These are phyloP conservation scores for Sugiyamaella boreocaroliniensis DNA, from an alignment of 805 yeast species.

Conservation along the genomic window DNA sequence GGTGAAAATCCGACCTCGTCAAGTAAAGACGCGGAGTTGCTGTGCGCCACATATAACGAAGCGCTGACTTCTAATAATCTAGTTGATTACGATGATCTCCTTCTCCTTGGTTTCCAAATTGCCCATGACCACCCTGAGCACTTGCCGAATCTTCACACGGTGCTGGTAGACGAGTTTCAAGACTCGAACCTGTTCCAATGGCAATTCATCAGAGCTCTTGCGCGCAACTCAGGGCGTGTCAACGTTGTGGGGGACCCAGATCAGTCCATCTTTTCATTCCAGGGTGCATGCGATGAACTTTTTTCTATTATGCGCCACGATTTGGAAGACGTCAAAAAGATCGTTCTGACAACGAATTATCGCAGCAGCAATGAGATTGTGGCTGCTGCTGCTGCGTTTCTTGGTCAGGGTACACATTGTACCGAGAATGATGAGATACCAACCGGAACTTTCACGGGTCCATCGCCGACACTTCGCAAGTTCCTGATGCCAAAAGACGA, in stretches of 20 bases:
- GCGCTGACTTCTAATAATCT: conserved; percentile 1
- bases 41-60: conserved; percentile 6
- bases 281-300: conserved; percentile 68
- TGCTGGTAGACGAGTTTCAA: conserved; percentile 92
- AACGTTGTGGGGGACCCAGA: conserved; percentile 96
- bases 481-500: conserved; percentile 44
- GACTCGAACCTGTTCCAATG: conserved; percentile 80
- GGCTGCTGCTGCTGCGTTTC: conserved; percentile 53
- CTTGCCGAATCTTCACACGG: conserved; percentile 22
- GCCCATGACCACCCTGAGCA: background rate
- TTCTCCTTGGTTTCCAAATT: conserved; percentile 4
- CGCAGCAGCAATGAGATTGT: conserved; percentile 69
- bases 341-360: conserved; percentile 61
- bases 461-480: conserved; percentile 30
- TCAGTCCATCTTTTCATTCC: conserved; percentile 78
- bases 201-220: conserved; percentile 43
- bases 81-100: conserved; percentile 15
- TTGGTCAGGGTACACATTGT: conserved; percentile 44
- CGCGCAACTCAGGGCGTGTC: conserved; percentile 28
- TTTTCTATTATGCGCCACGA: conserved; percentile 51
- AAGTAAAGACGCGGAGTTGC: background rate
- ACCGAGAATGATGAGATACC: conserved; percentile 15
- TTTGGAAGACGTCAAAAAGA: conserved; percentile 27
- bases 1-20: background rate
- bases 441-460: conserved; percentile 7